phyloP scores from a whole-genome alignment of 768 basidiomycete species.

The Obba rivulosa region DNA sequence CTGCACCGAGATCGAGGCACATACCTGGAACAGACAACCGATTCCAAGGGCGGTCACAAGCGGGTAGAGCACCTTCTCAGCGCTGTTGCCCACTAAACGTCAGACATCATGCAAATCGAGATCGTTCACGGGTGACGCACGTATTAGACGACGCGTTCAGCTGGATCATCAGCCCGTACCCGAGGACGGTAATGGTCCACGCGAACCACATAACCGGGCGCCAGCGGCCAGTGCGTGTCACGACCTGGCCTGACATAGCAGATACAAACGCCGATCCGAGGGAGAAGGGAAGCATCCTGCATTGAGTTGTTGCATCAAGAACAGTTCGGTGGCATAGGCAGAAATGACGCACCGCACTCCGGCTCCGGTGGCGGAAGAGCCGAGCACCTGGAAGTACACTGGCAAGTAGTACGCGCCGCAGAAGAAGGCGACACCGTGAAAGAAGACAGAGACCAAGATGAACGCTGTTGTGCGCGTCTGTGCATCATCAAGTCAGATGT shows the following conservation, averaged over 20 bases:
- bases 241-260: conserved; percentile 48
- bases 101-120: too few relatives aligned
- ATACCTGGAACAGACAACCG: conserved; percentile 58
- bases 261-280: conserved; percentile 53
- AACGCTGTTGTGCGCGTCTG: conserved; percentile 72
- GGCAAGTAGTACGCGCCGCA: conserved; percentile 66
- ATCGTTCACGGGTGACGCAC: conserved; percentile 23
- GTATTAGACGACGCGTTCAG: conserved; percentile 51
- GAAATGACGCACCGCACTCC: conserved; percentile 51
- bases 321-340: neutral
- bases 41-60: conserved; percentile 62
- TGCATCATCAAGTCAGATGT: neutral
- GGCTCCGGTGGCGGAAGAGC: conserved; percentile 65
- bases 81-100: conserved; percentile 15
- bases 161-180: conserved; percentile 69
- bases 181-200: conserved; percentile 53
- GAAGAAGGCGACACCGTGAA: conserved; percentile 66
- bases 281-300: conserved; percentile 72
- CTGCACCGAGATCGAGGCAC: neutral
- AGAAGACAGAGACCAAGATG: conserved; percentile 49
- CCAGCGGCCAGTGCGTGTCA: conserved; percentile 55
- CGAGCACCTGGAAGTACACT: conserved; percentile 73
- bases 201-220: conserved; percentile 58
- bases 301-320: neutral
- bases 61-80: conserved; percentile 57